Evolutionary conservation across 257 asterid genomes (phyloP).

Genomic region (Gardenia jasminoides): DNA sequence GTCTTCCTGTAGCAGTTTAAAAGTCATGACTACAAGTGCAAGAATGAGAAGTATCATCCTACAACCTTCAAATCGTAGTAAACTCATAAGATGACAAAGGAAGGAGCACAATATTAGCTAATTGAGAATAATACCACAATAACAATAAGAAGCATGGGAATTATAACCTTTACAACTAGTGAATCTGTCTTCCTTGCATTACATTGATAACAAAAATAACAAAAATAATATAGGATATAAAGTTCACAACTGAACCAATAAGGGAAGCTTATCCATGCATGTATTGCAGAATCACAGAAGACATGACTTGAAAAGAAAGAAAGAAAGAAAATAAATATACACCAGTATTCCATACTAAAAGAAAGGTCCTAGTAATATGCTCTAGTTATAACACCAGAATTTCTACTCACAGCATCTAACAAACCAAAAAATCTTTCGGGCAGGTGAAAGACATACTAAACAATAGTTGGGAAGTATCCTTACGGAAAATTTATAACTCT

Average conservation of each 20-base stretch:
- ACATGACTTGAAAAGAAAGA: background rate
- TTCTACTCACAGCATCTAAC: slow-evolving; percentile 10
- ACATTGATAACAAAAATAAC: background rate
- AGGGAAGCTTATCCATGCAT: background rate
- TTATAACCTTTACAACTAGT: background rate
- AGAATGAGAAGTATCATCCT: background rate
- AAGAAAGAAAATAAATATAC: slow-evolving; percentile 10
- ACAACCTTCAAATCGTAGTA: background rate
- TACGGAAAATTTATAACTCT: slow-evolving; percentile 11
- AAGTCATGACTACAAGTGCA: background rate
- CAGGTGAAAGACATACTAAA: slow-evolving; percentile 11
- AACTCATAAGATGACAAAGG: background rate
- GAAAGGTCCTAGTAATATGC: slow-evolving; percentile 2
- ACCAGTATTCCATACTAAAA: slow-evolving; percentile 5
- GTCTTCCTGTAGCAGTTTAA: background rate
- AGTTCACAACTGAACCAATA: background rate
- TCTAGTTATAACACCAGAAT: background rate
- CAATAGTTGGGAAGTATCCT: slow-evolving; percentile 16
- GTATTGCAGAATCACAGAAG: background rate
- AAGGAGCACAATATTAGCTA: background rate
- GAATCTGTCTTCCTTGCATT: background rate
- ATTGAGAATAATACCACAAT: background rate
- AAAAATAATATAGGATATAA: background rate
- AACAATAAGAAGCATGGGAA: background rate
- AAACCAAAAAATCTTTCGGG: background rate